Evolutionary conservation across 352 stramenopile genomes (phyloP).

Genomic region (Globisporangium alternatum): DNA sequence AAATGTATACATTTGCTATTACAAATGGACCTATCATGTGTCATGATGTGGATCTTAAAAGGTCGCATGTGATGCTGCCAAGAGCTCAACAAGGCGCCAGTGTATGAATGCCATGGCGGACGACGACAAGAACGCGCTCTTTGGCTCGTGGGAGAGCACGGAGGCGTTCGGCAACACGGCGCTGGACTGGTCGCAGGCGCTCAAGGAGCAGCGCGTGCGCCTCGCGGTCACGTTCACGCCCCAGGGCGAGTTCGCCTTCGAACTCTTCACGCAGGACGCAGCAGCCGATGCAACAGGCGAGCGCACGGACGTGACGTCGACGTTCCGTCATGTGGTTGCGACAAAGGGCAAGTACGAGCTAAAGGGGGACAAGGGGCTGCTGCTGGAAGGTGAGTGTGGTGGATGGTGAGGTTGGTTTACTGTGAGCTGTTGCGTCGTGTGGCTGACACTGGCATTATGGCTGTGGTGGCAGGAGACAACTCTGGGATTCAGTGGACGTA

Average conservation of each 20-base stretch:
- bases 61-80: background rate
- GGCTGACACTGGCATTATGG: background rate
- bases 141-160: constrained; percentile 54
- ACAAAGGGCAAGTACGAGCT: constrained; percentile 39
- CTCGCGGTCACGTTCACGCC: constrained; percentile 40
- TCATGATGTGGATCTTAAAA: background rate
- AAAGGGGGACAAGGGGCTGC: constrained; percentile 22
- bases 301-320: constrained; percentile 48
- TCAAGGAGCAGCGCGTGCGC: constrained; percentile 47
- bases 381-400: constrained; percentile 25
- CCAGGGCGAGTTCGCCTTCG: constrained; percentile 38
- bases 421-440: background rate
- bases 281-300: constrained; percentile 3
- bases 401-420: background rate
- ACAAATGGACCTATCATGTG: background rate
- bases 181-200: constrained; percentile 70
- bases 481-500: constrained; percentile 68
- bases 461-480: constrained; percentile 27
- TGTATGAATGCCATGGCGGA: background rate
- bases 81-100: background rate
- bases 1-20: background rate
- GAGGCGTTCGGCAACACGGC: constrained; percentile 77
- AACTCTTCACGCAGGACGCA: constrained; percentile 24
- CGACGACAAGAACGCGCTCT: background rate
- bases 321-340: constrained; percentile 53